These are phyloP conservation scores for Neopestalotiopsis sp. DNA, from an alignment of 2,329 filamentous ascomycete genomes.

Conservation along the genomic window DNA sequence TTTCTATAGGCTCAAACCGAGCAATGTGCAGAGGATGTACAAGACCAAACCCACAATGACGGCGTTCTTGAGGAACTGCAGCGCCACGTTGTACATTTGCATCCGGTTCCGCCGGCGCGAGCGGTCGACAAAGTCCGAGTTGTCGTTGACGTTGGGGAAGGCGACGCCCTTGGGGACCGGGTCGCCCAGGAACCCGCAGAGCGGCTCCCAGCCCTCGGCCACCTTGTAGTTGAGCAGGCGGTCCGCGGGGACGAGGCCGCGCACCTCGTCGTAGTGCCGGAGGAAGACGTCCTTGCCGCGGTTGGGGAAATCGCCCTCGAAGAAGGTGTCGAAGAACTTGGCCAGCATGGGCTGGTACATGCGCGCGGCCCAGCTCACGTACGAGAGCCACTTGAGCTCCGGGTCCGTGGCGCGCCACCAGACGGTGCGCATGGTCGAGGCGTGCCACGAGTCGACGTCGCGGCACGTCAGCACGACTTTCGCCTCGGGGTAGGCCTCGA, in stretches of 20 bases:
- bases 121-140: constrained; percentile 44
- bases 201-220: constrained; percentile 42
- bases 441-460: constrained; percentile 67
- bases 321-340: constrained; percentile 73
- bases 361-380: constrained; percentile 67
- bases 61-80: constrained; percentile 4
- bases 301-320: constrained; percentile 70
- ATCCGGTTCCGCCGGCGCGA: constrained; percentile 15
- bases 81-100: constrained; percentile 18
- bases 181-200: constrained; percentile 43
- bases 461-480: constrained; percentile 73
- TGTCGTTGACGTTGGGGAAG: constrained; percentile 55
- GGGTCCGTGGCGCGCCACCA: constrained; percentile 71
- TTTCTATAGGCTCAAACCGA: background rate
- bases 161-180: constrained; percentile 34
- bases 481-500: constrained; percentile 74
- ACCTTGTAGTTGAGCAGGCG: constrained; percentile 38
- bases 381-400: constrained; percentile 61
- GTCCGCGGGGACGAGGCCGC: constrained; percentile 35
- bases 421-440: constrained; percentile 70
- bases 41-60: constrained; percentile 5
- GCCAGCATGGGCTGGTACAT: constrained; percentile 74
- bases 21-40: constrained; percentile 4
- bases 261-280: constrained; percentile 38
- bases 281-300: constrained; percentile 68